These are phyloP conservation scores for Panaeolus cyanescens DNA, from an alignment of 768 basidiomycete genomes.

Conservation along the genomic window DNA sequence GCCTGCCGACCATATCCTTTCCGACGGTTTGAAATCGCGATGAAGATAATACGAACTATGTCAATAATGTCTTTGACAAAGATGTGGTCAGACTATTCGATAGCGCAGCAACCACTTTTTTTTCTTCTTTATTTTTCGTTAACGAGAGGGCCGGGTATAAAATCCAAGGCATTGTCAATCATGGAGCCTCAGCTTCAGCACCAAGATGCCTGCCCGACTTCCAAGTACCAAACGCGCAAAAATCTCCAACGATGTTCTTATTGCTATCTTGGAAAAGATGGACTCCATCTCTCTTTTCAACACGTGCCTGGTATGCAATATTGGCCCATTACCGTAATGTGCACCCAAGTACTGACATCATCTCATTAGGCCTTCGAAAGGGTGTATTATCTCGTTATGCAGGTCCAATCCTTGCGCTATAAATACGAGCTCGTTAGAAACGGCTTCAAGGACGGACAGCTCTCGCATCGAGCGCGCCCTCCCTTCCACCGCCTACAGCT, in stretches of 20 bases:
- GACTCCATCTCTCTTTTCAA: slow-evolving; percentile 50
- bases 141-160: slow-evolving; percentile 43
- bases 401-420: slow-evolving; percentile 50
- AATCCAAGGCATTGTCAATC: slow-evolving; percentile 30
- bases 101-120: slow-evolving; percentile 44
- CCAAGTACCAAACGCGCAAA: slow-evolving; percentile 46
- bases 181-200: slow-evolving; percentile 30
- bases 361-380: slow-evolving; percentile 45
- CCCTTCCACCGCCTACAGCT: slow-evolving; percentile 45
- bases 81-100: slow-evolving; percentile 38
- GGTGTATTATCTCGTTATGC: slow-evolving; percentile 45
- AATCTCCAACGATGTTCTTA: slow-evolving; percentile 53
- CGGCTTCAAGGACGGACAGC: slow-evolving; percentile 54
- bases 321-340: background rate
- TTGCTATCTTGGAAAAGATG: slow-evolving; percentile 48
- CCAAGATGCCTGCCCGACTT: slow-evolving; percentile 49
- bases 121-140: slow-evolving; percentile 46
- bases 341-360: slow-evolving; percentile 9
- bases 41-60: slow-evolving; percentile 45
- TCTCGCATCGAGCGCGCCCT: slow-evolving; percentile 36
- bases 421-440: slow-evolving; percentile 48
- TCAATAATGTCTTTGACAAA: slow-evolving; percentile 37
- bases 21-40: slow-evolving; percentile 41
- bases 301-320: slow-evolving; percentile 43
- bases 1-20: slow-evolving; percentile 49